Percentiles rank a stretch among this genome's conserved stretches.
Evolutionary conservation across 768 basidiomycete species (phyloP).

Genomic region (Cyclocybe cylindracea): DNA sequence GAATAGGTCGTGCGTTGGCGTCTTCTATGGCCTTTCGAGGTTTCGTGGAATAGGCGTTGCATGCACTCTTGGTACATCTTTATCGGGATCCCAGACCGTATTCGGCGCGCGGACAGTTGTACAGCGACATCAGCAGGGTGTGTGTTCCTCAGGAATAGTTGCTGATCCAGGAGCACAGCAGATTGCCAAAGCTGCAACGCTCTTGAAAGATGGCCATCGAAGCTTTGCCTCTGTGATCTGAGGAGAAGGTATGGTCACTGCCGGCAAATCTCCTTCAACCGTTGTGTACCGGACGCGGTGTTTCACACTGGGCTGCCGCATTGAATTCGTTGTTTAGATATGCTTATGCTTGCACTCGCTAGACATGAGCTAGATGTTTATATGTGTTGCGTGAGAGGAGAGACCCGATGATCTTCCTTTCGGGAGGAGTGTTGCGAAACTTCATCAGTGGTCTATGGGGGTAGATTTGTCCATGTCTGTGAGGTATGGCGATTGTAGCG

Average conservation of each 20-base stretch:
- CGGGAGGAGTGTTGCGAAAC: too few species aligned
- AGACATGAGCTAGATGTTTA: too few species aligned
- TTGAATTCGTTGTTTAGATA: too few species aligned
- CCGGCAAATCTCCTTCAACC: slow-evolving; percentile 12
- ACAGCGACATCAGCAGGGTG: slow-evolving; percentile 49
- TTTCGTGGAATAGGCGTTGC: slow-evolving; percentile 49
- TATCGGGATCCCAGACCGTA: slow-evolving; percentile 37
- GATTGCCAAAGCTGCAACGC: slow-evolving; percentile 63
- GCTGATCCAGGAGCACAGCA: slow-evolving; percentile 49
- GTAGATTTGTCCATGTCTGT: too few species aligned
- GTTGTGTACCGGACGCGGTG: slow-evolving; percentile 3
- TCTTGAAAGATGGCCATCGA: slow-evolving; percentile 18
- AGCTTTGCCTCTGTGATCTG: slow-evolving; percentile 4
- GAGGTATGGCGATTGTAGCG: too few species aligned
- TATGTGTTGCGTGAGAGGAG: too few species aligned
- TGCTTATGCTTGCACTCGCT: too few species aligned
- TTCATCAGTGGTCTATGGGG: too few species aligned
- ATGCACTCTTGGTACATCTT: slow-evolving; percentile 27
- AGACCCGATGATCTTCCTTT: too few species aligned
- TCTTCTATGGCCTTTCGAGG: slow-evolving; percentile 35
- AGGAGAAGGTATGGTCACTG: slow-evolving; percentile 14
- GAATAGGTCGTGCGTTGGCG: slow-evolving; percentile 18
- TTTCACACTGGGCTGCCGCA: not conserved
- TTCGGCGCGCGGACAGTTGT: slow-evolving; percentile 42
- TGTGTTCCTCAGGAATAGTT: slow-evolving; percentile 44